Evolutionary conservation across 176 grass and related monocot genomes (phyloP), one percentile per base, ranked within the genome.

Genomic region (Otatea glauca): DNA sequence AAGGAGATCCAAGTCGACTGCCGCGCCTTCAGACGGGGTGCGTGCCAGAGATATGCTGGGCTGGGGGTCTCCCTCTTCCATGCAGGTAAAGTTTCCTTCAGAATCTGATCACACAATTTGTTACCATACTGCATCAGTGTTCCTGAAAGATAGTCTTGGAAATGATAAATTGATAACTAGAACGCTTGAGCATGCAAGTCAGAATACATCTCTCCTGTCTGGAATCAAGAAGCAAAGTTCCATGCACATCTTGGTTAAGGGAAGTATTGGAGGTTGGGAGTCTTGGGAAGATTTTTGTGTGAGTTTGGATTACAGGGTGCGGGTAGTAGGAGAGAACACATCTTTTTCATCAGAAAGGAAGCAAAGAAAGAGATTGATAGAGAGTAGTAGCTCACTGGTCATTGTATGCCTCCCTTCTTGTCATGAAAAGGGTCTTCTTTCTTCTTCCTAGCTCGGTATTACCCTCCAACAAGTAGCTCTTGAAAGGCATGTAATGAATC

Each of bases 1-100:
- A 25, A 99, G 87, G 72, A 96, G 83, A 85, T 99, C 91, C 84
- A 94, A 63, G 80, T 98, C 93, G 11, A 90, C 79, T 15, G 87
- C 64, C 6, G 64, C n/a, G 18, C 87, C 92, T 66, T 89, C 88
- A 0, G 94, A 90, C 8, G 83, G 17, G 56, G 67, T 77, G 64
- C 80, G 58, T 17, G 58, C 82, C 68, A 86, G 35, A 42, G 88
- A 94, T 73, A 85, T 70, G 83, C 71, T 74, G 20, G 77, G 72
- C 66, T 69, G 86, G 86, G 75, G 82, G 78, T 58, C 79, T 74
- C 60, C 89, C 72, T 71, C 92, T 82, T 93, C 93, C 95, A 93
- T 91, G 37, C 86, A 87, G 90, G 78, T 73, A 89, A 85, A 63
- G 16, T 58, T 73, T 84, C 45, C 74, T 93, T 86, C 82, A 89